Evolutionary conservation across 169 alveolate genomes (phyloP).

Genomic region (Pseudocohnilembus persalinus): DNA sequence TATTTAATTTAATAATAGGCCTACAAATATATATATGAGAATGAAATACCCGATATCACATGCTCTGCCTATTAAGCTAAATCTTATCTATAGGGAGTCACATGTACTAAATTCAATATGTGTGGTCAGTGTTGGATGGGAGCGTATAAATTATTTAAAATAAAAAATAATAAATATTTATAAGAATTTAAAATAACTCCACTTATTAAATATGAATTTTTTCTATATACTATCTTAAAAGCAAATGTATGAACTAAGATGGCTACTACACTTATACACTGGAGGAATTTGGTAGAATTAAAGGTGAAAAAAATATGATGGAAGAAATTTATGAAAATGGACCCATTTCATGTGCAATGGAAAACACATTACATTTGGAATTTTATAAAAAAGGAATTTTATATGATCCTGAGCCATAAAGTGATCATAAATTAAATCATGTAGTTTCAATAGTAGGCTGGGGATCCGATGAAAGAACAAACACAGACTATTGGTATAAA

Average conservation of each 20-base stretch:
- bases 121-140: conserved; percentile 84
- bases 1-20: too few species aligned
- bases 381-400: conserved; percentile 51
- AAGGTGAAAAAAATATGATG: conserved; percentile 50
- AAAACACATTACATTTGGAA: background rate
- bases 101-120: too few species aligned
- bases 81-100: background rate
- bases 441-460: conserved; percentile 88
- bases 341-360: conserved; percentile 28
- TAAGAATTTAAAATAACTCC: background rate
- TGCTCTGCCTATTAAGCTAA: background rate
- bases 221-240: too few species aligned
- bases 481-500: background rate
- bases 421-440: conserved; percentile 55
- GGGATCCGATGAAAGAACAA: conserved; percentile 59
- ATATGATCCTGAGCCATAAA: conserved; percentile 40
- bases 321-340: conserved; percentile 54
- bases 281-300: conserved; percentile 37
- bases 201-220: too few species aligned
- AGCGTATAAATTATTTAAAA: too few species aligned
- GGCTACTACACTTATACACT: background rate
- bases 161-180: too few species aligned
- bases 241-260: too few species aligned
- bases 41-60: background rate
- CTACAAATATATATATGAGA: too few species aligned